Evolutionary conservation across 441 rosid genomes (phyloP).

Genomic region (Erysimum cheiri): DNA sequence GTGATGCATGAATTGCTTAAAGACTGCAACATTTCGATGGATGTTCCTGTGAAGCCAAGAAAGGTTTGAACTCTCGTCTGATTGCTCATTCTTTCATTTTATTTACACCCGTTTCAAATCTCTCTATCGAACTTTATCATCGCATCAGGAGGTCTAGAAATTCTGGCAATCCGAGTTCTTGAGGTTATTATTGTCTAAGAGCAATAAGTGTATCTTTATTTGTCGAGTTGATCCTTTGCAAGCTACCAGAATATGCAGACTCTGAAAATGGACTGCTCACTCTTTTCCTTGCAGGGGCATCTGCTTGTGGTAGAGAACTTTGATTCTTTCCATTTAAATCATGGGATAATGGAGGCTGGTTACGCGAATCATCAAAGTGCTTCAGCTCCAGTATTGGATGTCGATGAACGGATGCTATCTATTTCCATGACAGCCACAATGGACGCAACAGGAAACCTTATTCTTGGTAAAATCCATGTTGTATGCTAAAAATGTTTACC

Average conservation of each 20-base stretch:
- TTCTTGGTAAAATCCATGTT: slow-evolving; percentile 58
- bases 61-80: slow-evolving; percentile 57
- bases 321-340: slow-evolving; percentile 61
- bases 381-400: slow-evolving; percentile 50
- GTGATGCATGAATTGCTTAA: slow-evolving; percentile 62
- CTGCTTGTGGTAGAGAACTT: slow-evolving; percentile 81
- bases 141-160: slow-evolving; percentile 3
- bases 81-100: neutral
- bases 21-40: slow-evolving; percentile 53
- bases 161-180: slow-evolving; percentile 6
- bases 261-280: slow-evolving; percentile 22
- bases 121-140: neutral
- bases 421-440: slow-evolving; percentile 88
- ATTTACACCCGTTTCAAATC: neutral
- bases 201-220: neutral
- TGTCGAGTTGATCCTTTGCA: neutral
- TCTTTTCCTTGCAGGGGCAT: slow-evolving; percentile 67
- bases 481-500: neutral
- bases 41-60: slow-evolving; percentile 85
- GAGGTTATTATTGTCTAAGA: neutral
- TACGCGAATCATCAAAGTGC: slow-evolving; percentile 59
- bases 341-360: slow-evolving; percentile 87
- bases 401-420: slow-evolving; percentile 57
- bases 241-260: neutral
- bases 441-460: slow-evolving; percentile 71